A percentile compares a stretch with the other conserved stretches of the same genome.
Evolutionary conservation across 2,329 filamentous ascomycete genomes (phyloP).

Genomic region (Fusarium albidum): DNA sequence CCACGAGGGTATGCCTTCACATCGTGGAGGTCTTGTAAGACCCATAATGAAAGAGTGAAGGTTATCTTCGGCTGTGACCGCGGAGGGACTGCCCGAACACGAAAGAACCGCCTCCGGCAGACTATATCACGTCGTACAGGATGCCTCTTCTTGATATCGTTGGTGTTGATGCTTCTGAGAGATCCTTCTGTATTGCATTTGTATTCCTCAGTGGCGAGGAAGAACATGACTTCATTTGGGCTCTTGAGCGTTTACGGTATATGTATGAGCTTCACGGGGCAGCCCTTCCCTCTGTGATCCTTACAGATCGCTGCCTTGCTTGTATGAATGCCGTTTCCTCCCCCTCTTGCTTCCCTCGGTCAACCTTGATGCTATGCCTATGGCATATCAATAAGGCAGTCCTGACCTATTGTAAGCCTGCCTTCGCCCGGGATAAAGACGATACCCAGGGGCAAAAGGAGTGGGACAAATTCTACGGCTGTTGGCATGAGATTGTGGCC

Average conservation of each 20-base stretch:
- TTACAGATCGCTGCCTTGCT: too few relatives aligned
- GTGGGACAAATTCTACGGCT: slow-evolving; percentile 32
- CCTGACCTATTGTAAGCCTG: slow-evolving; percentile 23
- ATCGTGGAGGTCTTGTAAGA: neutral
- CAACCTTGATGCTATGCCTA: too few relatives aligned
- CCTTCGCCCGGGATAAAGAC: neutral
- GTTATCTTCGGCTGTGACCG: neutral
- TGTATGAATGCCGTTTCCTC: too few relatives aligned
- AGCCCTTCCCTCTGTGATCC: slow-evolving; percentile 8
- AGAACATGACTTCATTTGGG: slow-evolving; percentile 26
- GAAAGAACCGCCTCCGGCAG: neutral
- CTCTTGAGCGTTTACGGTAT: slow-evolving; percentile 19
- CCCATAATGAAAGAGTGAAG: neutral
- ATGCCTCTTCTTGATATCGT: too few relatives aligned
- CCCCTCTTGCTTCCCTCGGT: too few relatives aligned
- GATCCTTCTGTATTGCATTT: slow-evolving; percentile 32
- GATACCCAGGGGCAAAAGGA: slow-evolving; percentile 1
- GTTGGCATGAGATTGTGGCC: slow-evolving; percentile 31
- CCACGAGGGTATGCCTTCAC: slow-evolving; percentile 3
- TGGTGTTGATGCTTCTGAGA: slow-evolving; percentile 10
- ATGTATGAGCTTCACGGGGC: slow-evolving; percentile 11
- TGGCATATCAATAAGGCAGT: too few relatives aligned
- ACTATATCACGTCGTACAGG: neutral
- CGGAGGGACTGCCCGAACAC: neutral
- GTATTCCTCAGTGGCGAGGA: too few relatives aligned